phyloP scores from a whole-genome alignment of 257 asterid genomes.

The Pogostemon cablin region DNA sequence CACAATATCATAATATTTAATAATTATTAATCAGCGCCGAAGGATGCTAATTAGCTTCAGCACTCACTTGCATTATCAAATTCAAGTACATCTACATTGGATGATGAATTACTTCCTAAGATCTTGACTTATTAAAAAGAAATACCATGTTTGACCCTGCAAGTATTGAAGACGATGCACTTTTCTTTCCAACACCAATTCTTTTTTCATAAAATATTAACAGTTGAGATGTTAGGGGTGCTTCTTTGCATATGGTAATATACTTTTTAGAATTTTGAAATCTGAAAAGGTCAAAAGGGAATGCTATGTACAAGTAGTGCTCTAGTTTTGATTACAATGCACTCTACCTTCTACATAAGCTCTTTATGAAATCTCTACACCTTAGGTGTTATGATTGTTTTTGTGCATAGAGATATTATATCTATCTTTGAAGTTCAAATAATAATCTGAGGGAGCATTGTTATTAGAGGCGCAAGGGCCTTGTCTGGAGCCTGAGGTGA shows the following conservation, averaged over 20 bases:
- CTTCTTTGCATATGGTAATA: neutral
- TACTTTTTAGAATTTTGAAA: neutral
- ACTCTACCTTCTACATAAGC: neutral
- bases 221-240: neutral
- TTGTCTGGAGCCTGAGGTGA: too few species aligned
- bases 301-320: neutral
- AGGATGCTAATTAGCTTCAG: neutral
- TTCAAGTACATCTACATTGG: neutral
- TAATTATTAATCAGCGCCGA: neutral
- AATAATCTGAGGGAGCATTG: neutral
- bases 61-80: neutral
- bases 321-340: neutral
- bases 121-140: neutral
- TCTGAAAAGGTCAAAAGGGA: neutral
- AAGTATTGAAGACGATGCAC: neutral
- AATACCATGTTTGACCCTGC: neutral
- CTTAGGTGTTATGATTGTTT: neutral
- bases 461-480: too few species aligned
- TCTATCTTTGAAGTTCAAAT: conserved; percentile 1
- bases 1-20: neutral
- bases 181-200: neutral
- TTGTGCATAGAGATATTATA: neutral
- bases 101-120: neutral
- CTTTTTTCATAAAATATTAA: neutral
- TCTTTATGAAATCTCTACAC: neutral